These are phyloP conservation scores for Hymenoscyphus repandus DNA, from an alignment of 2,329 filamentous ascomycete genomes.

Conservation along the genomic window DNA sequence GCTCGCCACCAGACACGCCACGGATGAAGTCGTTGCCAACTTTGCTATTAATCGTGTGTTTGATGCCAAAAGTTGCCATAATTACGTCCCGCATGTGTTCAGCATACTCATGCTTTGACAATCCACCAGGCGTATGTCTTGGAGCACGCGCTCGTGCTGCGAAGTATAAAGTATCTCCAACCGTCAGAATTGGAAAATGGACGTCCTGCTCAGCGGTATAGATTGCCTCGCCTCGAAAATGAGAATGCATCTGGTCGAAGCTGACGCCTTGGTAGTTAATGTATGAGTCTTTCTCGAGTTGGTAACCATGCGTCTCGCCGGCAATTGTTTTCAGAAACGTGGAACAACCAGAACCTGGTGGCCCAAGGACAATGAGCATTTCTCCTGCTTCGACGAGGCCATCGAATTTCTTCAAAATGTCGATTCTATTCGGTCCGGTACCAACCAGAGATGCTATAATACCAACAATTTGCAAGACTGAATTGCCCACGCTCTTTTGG, in stretches of 20 bases:
- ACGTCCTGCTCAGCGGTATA: slow-evolving; percentile 73
- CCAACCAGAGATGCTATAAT: slow-evolving; percentile 43
- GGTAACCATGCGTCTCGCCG: slow-evolving; percentile 49
- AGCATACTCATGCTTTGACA: slow-evolving; percentile 50
- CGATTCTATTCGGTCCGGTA: slow-evolving; percentile 43
- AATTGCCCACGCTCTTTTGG: slow-evolving; percentile 59
- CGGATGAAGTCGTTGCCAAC: slow-evolving; percentile 34
- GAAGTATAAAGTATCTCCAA: slow-evolving; percentile 68
- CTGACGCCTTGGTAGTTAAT: slow-evolving; percentile 55
- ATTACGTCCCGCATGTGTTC: slow-evolving; percentile 45
- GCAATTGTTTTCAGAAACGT: slow-evolving; percentile 56
- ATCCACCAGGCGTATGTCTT: slow-evolving; percentile 52
- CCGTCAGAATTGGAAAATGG: slow-evolving; percentile 70
- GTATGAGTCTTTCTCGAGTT: slow-evolving; percentile 42
- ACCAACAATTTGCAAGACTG: slow-evolving; percentile 46
- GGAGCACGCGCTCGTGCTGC: slow-evolving; percentile 65
- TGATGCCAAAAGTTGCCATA: slow-evolving; percentile 66
- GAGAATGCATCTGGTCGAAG: slow-evolving; percentile 48
- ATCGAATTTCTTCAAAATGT: slow-evolving; percentile 57
- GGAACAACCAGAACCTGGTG: slow-evolving; percentile 55
- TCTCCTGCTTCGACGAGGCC: slow-evolving; percentile 59
- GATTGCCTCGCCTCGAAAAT: slow-evolving; percentile 52
- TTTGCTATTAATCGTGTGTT: slow-evolving; percentile 65
- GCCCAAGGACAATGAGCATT: slow-evolving; percentile 63
- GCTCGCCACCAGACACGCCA: slow-evolving; percentile 66